Base-by-base conservation (phyloP, 2,329 filamentous ascomycete species). In the Aspergillus pseudonomiae region DNA sequence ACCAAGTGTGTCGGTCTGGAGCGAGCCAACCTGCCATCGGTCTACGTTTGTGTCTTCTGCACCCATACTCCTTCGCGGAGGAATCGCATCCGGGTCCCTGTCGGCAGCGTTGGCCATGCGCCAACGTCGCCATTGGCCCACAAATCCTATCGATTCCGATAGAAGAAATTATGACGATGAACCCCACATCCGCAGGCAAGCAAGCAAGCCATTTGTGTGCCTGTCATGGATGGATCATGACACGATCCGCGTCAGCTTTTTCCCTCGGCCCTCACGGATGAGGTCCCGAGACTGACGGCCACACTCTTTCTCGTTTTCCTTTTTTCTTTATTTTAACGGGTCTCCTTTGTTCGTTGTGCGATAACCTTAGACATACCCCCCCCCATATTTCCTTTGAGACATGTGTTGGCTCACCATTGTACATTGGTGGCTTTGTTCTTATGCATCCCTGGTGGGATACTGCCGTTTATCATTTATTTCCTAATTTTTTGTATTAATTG, bases 1-100 rank as follows among this genome's bases (percentile, higher is more conserved):
- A 83, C 84, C 36, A 79, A 80, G 60, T 89, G 87, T 68, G 80
- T 88, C 26, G 85, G 86, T 2, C 73, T 88, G 19, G 81, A 83
- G 61, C 74, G 78, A 21, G 78, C 80, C 43, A 81, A 80, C 59
- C 74, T 84, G 26, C 75, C 80, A 11, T 79, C 81, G 1, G 75
- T 82, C 34, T 85, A 84, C 67, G 79, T 84, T 14, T 86, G 84
- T 70, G 74, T 82, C 46, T 83, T 83, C 63, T 86, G 84, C 68
- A 80, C 79, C 6, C 77, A 78, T 59, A 82, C 80, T 1, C 80
- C 80, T 1, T 74, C 78, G 36, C 73, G 78, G 28, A 71, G 73
- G 28, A 76, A 78, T 24, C 78, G 77, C 34, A 60, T 73, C 10
- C 74, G 76, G 30, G 75, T 75, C 39, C 73, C 76, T n/a, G 70